Evolutionary conservation across 371 early-diverging fungal species (phyloP).

Genomic region (Amoeboaphelidium protococcarum): DNA sequence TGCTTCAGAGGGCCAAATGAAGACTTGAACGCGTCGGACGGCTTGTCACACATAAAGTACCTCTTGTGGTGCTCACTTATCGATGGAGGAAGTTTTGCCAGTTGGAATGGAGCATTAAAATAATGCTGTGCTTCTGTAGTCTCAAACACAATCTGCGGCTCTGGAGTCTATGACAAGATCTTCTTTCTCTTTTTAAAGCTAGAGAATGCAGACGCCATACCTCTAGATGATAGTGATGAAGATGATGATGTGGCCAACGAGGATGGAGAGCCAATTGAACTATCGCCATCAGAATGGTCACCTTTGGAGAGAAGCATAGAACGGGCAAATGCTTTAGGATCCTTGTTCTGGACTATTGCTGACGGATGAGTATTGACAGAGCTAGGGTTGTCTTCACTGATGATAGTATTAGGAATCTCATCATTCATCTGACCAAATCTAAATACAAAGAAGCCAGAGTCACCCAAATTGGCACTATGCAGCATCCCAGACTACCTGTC

Average conservation of each 20-base stretch:
- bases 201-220: no score
- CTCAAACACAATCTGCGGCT: background rate
- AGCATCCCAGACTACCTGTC: conserved; percentile 3
- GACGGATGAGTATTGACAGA: no score
- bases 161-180: background rate
- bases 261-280: no score
- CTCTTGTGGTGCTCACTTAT: conserved; percentile 1
- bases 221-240: no score
- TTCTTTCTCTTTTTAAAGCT: background rate
- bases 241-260: no score
- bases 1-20: background rate
- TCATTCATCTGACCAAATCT: background rate
- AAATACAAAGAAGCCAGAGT: conserved; percentile 6
- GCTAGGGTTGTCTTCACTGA: no score
- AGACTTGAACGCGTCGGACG: conserved; percentile 1
- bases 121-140: conserved; percentile 6
- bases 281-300: no score
- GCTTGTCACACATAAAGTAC: conserved; percentile 1
- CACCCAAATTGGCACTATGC: conserved; percentile 5
- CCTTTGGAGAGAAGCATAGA: no score
- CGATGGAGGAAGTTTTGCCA: conserved; percentile 1
- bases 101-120: conserved; percentile 7
- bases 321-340: no score
- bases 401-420: no score
- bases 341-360: no score